Percentiles rank a stretch among this genome's conserved stretches.
Evolutionary conservation across 2,329 filamentous ascomycete species (phyloP).

Genomic region (Alternaria sp.): DNA sequence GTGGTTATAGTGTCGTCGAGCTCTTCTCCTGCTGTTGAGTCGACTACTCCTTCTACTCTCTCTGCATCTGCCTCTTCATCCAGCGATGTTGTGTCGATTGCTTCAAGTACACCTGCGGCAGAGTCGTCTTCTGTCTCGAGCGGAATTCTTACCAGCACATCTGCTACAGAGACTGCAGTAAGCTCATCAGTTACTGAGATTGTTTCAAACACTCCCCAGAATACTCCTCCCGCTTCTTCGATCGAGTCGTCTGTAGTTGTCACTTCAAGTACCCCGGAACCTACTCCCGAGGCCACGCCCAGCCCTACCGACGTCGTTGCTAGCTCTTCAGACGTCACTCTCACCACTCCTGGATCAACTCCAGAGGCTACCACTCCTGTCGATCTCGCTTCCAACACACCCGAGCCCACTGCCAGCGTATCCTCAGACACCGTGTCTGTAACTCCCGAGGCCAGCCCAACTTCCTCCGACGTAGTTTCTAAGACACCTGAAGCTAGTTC

Average conservation of each 20-base stretch:
- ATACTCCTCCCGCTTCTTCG: constrained; percentile 9
- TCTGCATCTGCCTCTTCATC: neutral
- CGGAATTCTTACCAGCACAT: neutral
- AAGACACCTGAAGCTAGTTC: neutral
- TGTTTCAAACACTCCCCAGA: neutral
- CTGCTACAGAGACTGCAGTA: neutral
- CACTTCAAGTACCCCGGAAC: neutral
- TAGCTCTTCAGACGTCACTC: neutral
- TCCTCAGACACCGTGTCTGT: neutral
- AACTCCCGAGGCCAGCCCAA: neutral
- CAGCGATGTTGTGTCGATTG: neutral
- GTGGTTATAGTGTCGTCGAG: neutral
- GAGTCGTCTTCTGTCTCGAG: neutral
- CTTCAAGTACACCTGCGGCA: neutral
- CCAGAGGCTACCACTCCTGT: neutral
- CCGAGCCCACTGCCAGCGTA: neutral
- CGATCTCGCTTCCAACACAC: neutral
- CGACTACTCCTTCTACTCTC: neutral
- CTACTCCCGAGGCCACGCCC: neutral
- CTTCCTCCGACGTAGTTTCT: neutral
- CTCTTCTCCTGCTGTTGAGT: neutral
- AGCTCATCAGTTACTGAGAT: neutral
- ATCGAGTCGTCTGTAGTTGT: neutral
- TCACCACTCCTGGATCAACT: neutral
- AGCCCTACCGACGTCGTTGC: neutral